Conservation (phyloP, 1,139 yeast species). For the Candida mesenterica region DNA sequence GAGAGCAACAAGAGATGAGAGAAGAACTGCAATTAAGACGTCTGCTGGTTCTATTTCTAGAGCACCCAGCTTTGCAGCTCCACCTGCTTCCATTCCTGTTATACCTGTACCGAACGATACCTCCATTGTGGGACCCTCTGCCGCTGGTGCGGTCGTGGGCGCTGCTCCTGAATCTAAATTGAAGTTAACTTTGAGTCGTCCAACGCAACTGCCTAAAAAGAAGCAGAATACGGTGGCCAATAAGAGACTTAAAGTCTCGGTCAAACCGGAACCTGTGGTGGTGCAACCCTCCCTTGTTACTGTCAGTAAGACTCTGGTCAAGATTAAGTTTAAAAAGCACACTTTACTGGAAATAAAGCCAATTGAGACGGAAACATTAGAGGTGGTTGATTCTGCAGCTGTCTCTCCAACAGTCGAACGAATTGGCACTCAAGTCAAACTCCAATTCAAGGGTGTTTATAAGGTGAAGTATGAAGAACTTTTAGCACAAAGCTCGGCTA, state of each 20-base stretch:
- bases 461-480: not conserved
- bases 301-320: conserved; percentile 10
- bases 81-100: not conserved
- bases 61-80: not conserved
- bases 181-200: conserved; percentile 12
- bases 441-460: conserved; percentile 9
- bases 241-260: not conserved
- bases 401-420: too few species aligned
- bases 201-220: conserved; percentile 6
- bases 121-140: not conserved
- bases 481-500: too few species aligned
- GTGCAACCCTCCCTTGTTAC: conserved; percentile 6
- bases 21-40: conserved; percentile 4
- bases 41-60: conserved; percentile 2
- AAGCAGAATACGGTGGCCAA: not conserved
- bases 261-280: not conserved
- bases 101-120: not conserved
- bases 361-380: too few species aligned
- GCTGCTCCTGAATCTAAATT: conserved; percentile 24
- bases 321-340: conserved; percentile 15
- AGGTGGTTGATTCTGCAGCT: too few species aligned
- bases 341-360: too few species aligned
- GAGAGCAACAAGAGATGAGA: conserved; percentile 4
- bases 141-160: too few species aligned
- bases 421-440: conserved; percentile 12